Base-by-base conservation (phyloP, 148 eudicot species). In the Nepenthes mirabilis region DNA sequence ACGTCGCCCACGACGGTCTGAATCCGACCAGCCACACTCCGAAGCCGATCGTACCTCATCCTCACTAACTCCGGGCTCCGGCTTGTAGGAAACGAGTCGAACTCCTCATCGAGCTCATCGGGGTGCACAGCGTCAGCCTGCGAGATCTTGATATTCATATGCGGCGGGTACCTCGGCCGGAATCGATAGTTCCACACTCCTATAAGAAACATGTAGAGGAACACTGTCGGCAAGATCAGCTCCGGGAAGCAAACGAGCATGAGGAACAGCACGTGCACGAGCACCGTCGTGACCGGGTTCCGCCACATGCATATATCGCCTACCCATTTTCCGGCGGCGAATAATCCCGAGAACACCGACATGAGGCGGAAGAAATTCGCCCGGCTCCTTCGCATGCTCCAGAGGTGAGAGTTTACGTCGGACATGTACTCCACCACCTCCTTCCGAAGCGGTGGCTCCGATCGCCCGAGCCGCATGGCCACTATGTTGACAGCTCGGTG, bases 311-410 rank as follows among this genome's bases (percentile, higher is more conserved):
- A 78, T 34, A 84, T 69, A 12, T 81, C 83, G 1, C 76, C 74
- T 9, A 79, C 76, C 90, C 90, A 84, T 60, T 74, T 81, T 57
- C 77, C 78, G 1, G 73, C 71, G 8, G 86, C 77, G 48, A 79
- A 75, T 33, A 81, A 14, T 32, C 86, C 83, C 1, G 79, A 65
- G 56, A 84, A 79, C 13, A 84, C 67, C 0, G 75, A 60, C 74
- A 81, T 76, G 14, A 84, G 52, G 9, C 90, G 52, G 68, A 75
- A 79, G 60, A 84, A 81, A 58, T 84, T 84, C 2, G 90, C 90
- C 69, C 81, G 81, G 77, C 90, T 84, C 9, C 82, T 55, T 1
- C 90, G 68, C 90, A 84, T 84, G 66, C 86, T 81, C 90, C 90
- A 84, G 13, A 79, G 70, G 60, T 84, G 90, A 0, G 86, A 76